Base-by-base conservation (phyloP, 164 flowering plant genomes). In the Brasenia schreberi region DNA sequence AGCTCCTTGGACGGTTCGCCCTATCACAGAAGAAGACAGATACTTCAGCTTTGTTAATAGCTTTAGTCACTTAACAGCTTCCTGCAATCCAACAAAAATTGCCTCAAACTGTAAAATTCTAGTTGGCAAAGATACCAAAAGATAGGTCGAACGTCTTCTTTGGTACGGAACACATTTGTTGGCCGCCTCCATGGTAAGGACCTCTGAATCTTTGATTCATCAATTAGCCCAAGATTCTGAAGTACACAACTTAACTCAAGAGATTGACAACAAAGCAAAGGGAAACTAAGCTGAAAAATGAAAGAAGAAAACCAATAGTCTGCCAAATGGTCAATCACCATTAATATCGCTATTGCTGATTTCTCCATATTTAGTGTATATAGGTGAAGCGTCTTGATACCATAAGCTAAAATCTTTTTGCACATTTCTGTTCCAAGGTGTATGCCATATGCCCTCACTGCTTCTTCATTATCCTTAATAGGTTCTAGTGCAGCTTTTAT, bases 361-460 rank as follows among this genome's bases (percentile, higher is more conserved):
- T 88, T 89, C 70, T 92, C 99, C 97, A 85, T 89, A 80, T 94
- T 91, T 56, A 94, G 77, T 1, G 97, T 94, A 63, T 95, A 95
- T n/a, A 95, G 87, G 77, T 95, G 99, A 77, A 94, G 18, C 19
- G 91, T 82, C 72, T 79, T 87, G 72, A 94, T 89, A 64, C 99
- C 99, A 79, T 75, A 76, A 67, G 96, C 87, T 70, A 94, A 69
- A 71, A 94, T 94, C 81, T 91, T 91, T 84, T 81, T 86, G 88
- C 99, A 94, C 96, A 91, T 94, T 78, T 94, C 97, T 4, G 99
- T 91, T 77, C 92, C 99, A 74, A 87, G 87, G 79, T 95, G 96
- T 76, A 95, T 77, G 19, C 99, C 97, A 72, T 84, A 95, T 49
- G 87, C 79, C 75, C 60, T 89, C 39, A 95, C 97, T 67, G 99